phyloP scores from a whole-genome alignment of 2,329 filamentous ascomycete genomes.

The Colletotrichum tofieldiae region DNA sequence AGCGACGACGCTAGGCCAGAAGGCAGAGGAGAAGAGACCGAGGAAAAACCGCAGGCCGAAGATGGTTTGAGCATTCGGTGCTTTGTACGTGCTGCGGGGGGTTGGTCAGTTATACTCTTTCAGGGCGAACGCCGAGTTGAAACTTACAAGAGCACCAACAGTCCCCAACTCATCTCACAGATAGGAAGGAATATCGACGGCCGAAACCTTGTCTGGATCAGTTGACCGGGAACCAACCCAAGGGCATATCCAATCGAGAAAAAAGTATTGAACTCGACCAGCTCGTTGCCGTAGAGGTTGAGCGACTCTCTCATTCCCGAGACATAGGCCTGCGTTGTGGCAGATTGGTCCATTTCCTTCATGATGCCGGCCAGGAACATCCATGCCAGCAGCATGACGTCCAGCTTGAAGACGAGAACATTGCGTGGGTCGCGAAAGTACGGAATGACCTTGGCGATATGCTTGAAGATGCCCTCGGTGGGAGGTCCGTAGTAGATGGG shows the following conservation, averaged over 20 bases:
- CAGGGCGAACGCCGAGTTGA: fast-evolving
- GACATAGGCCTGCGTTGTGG: slow-evolving; percentile 57
- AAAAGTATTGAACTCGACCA: slow-evolving; percentile 43
- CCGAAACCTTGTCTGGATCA: slow-evolving; percentile 47
- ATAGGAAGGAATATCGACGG: slow-evolving; percentile 46
- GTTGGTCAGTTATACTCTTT: slow-evolving; percentile 27
- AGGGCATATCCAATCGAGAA: slow-evolving; percentile 47
- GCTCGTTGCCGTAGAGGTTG: slow-evolving; percentile 52
- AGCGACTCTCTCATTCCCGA: slow-evolving; percentile 58
- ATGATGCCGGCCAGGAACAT: slow-evolving; percentile 49
- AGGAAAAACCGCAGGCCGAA: slow-evolving; percentile 56
- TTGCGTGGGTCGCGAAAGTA: slow-evolving; percentile 52
- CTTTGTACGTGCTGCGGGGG: slow-evolving; percentile 45
- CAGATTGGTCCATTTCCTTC: slow-evolving; percentile 53
- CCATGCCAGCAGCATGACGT: slow-evolving; percentile 54
- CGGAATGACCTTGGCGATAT: slow-evolving; percentile 43
- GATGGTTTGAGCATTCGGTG: slow-evolving; percentile 51
- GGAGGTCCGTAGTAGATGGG: slow-evolving; percentile 37
- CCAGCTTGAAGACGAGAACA: slow-evolving; percentile 54
- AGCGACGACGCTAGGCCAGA: slow-evolving; percentile 53
- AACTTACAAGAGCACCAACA: slow-evolving; percentile 44
- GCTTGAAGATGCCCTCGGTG: slow-evolving; percentile 40
- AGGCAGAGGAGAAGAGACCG: slow-evolving; percentile 53
- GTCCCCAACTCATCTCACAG: slow-evolving; percentile 58
- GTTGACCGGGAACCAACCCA: slow-evolving; percentile 48